Conservation (phyloP, 257 asterid genomes). For the Solanum stenotomum region DNA sequence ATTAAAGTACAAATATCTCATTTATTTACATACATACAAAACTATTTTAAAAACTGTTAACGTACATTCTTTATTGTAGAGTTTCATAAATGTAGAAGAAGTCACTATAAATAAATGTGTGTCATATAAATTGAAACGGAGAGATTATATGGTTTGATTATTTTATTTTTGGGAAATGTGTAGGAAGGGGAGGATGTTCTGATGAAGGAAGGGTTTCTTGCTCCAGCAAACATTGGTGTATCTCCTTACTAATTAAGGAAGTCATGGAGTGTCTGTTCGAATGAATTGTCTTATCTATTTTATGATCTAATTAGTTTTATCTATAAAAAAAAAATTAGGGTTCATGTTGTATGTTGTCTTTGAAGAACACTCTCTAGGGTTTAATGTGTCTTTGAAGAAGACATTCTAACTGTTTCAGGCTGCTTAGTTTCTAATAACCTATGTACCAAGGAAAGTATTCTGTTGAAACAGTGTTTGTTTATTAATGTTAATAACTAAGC, state of each 20-base stretch:
- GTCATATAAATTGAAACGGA: rapidly evolving
- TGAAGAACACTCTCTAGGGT: not conserved
- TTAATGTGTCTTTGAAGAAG: conserved; percentile 1
- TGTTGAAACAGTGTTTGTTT: conserved; percentile 9
- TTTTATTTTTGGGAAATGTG: not conserved
- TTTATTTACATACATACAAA: not conserved
- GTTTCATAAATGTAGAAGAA: no score
- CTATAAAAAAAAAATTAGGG: not conserved
- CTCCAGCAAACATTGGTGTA: conserved; percentile 70
- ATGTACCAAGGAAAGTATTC: conserved; percentile 25
- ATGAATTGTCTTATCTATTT: not conserved
- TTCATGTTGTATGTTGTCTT: conserved; percentile 6
- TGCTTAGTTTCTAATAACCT: not conserved
- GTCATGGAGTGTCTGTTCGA: not conserved
- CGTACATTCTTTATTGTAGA: not conserved
- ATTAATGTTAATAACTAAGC: conserved; percentile 14
- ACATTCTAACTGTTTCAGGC: conserved; percentile 11
- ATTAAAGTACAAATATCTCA: not conserved
- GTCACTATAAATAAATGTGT: no score
- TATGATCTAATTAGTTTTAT: not conserved
- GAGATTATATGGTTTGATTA: not conserved
- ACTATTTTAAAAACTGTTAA: not conserved
- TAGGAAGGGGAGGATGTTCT: conserved; percentile 88
- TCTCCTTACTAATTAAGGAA: conserved; percentile 55
- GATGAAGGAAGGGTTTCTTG: conserved; percentile 90